phyloP scores from a whole-genome alignment of 305 asterid species.

The Vinca major region DNA sequence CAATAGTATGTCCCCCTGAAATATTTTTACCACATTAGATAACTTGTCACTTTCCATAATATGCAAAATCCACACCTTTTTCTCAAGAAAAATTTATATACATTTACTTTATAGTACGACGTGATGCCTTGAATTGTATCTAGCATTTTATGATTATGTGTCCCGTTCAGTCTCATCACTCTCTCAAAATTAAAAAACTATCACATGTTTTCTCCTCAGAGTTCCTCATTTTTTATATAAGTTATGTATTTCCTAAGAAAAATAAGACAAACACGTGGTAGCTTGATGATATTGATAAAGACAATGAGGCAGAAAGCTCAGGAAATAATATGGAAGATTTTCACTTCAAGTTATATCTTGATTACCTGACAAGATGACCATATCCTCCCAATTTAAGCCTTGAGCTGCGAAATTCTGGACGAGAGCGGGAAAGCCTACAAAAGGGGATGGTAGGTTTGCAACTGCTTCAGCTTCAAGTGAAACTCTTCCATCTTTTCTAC shows the following conservation, averaged over 20 bases:
- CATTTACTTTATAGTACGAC: neutral
- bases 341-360: too few relatives aligned
- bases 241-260: too few relatives aligned
- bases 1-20: constrained; percentile 36
- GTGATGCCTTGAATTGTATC: neutral
- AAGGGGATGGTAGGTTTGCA: constrained; percentile 24
- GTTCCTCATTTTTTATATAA: too few relatives aligned
- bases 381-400: constrained; percentile 22
- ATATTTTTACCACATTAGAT: neutral
- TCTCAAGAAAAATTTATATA: neutral
- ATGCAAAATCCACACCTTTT: neutral
- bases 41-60: too few relatives aligned
- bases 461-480: constrained; percentile 27
- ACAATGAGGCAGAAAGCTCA: too few relatives aligned
- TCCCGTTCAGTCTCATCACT: too few relatives aligned
- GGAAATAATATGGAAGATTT: too few relatives aligned
- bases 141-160: too few relatives aligned
- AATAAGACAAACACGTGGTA: too few relatives aligned
- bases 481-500: constrained; percentile 34
- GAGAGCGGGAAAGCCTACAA: constrained; percentile 22
- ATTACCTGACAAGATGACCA: constrained; percentile 33
- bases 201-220: too few relatives aligned
- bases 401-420: constrained; percentile 20
- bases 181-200: too few relatives aligned
- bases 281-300: too few relatives aligned